A percentile compares a stretch with the other conserved stretches of the same genome.
Evolutionary conservation across 306 rosid genomes (phyloP).

Genomic region (Ammopiptanthus mongolicus): DNA sequence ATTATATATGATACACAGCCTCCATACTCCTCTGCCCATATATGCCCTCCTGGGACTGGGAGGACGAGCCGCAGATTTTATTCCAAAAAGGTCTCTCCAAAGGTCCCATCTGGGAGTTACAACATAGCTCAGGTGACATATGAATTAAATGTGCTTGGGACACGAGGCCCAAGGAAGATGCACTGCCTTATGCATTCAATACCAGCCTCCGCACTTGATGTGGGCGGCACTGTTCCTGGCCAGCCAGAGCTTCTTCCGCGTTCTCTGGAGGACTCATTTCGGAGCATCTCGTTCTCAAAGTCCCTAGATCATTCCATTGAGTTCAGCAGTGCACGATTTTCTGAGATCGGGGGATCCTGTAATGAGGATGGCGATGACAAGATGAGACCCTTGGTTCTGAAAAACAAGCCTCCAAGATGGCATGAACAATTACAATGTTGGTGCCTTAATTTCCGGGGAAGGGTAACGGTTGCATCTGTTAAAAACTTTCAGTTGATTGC

Average conservation of each 20-base stretch:
- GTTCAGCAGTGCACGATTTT: conserved; percentile 74
- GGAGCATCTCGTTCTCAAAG: conserved; percentile 73
- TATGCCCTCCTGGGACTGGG: conserved; percentile 67
- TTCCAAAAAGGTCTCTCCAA: conserved; percentile 86
- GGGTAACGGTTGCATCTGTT: conserved; percentile 81
- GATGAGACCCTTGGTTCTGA: conserved; percentile 63
- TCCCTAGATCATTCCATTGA: conserved; percentile 63
- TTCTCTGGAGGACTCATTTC: conserved; percentile 61
- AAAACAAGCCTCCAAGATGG: conserved; percentile 94
- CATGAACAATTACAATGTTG: conserved; percentile 84
- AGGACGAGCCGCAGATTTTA: conserved; percentile 76
- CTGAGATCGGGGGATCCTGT: conserved; percentile 50
- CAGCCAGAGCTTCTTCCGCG: conserved; percentile 68
- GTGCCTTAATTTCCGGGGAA: conserved; percentile 86
- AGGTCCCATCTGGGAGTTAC: conserved; percentile 89
- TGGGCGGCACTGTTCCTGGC: conserved; percentile 70
- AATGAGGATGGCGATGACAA: conserved; percentile 51
- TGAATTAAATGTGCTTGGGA: conserved; percentile 85
- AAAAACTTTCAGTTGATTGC: conserved; percentile 88
- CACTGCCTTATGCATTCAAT: conserved; percentile 89
- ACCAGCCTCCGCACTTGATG: conserved; percentile 71
- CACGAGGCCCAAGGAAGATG: conserved; percentile 94
- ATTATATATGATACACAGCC: conserved; percentile 85
- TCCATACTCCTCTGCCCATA: conserved; percentile 50
- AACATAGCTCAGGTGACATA: conserved; percentile 88